Percentiles rank a stretch among this genome's conserved stretches.
Evolutionary conservation across 768 basidiomycete genomes (phyloP).

Genomic region (Suillus hirtellus): DNA sequence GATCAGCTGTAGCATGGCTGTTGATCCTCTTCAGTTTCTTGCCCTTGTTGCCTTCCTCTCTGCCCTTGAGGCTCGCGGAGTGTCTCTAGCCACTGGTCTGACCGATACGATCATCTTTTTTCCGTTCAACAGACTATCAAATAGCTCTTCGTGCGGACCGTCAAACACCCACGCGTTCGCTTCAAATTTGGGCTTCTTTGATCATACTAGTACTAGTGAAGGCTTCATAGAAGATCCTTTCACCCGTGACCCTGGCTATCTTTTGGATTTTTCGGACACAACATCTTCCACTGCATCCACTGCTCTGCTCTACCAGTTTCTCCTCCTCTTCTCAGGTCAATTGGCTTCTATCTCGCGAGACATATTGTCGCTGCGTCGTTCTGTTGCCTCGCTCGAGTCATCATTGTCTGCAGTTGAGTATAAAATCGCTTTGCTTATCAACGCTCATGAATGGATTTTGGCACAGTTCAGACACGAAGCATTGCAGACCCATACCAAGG

Average conservation of each 20-base stretch:
- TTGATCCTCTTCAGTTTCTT: neutral
- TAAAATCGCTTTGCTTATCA: neutral
- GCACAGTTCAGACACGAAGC: neutral
- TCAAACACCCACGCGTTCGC: neutral
- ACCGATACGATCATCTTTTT: neutral
- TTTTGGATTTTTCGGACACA: neutral
- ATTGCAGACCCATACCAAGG: neutral
- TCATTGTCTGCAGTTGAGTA: neutral
- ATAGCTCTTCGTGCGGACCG: neutral
- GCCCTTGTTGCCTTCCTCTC: neutral
- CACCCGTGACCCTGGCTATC: neutral
- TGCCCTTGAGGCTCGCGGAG: neutral
- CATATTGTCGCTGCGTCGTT: neutral
- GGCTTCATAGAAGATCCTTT: neutral
- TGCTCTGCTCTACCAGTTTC: neutral
- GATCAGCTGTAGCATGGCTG: neutral
- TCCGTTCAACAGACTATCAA: neutral
- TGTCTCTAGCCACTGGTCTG: neutral
- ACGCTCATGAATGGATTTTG: neutral
- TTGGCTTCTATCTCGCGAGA: neutral
- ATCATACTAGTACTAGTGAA: neutral
- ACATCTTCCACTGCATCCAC: neutral
- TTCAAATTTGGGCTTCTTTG: neutral
- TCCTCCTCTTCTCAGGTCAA: conserved; percentile 1
- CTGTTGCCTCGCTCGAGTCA: neutral